Base-by-base conservation (phyloP, 495 filamentous ascomycete genomes). In the Beverwykella pulmonaria region DNA sequence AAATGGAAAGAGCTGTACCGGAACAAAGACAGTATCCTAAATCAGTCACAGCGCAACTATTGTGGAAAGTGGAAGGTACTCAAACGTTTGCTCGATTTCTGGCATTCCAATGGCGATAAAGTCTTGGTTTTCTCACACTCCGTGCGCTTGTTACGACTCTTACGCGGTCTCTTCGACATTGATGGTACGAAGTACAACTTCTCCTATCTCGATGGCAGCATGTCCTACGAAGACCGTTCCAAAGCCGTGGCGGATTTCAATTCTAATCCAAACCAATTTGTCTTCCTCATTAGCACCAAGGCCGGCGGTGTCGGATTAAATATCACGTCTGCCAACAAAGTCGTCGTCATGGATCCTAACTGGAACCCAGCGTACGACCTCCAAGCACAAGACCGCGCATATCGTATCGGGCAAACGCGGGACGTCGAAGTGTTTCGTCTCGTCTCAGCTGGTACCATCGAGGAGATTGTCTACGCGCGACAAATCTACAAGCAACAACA, bases 401-500 rank as follows among this genome's bases (percentile, higher is more conserved):
- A 98, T 74, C 88, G 94, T 17, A 98, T 98, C 67, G 94, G 94
- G 10, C 94, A 98, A 77, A 82, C 84, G 0, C 85, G 94, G 4
- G 92, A 98, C 70, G 94, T 98, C 5, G 95, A 98, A 71, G 95
- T 98, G 10, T 98, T 96, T 78, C 88, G 94, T 15, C 84, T 98
- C 26, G 86, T 98, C n/a, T 93, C 88, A 7, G 87, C 89, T 0
- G 94, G 94, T 17, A 98, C 95, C 0, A 93, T 98, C 59, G 94
- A 98, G 72, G 94, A 98, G 76, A 96, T 97, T 65, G 91, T 97
- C 34, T 98, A 98, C 71, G 94, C 94, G 0, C 84, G 94, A 10
- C 94, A 98, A 72, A 96, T 98, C 60, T 98, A 98, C 80, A 98
- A 98, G 74, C 94, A 98, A 73, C 94, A 98, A 71, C 94, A 98